These are phyloP conservation scores for Neonectria faginata DNA, from an alignment of 2,329 filamentous ascomycete genomes.

Conservation along the genomic window DNA sequence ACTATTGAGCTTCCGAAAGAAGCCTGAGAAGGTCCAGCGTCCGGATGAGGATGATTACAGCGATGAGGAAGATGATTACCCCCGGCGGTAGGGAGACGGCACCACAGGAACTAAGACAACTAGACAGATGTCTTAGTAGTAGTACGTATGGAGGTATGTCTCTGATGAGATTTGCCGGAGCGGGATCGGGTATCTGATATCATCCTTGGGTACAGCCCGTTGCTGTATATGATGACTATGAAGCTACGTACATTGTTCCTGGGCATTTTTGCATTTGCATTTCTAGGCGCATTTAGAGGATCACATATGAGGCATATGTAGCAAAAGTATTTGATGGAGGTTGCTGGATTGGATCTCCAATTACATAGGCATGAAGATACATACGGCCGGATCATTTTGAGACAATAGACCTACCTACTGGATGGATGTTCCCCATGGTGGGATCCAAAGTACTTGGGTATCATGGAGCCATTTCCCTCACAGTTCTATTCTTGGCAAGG, in stretches of 20 bases:
- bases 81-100: slow-evolving; percentile 13
- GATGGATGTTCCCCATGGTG: background rate
- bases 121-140: background rate
- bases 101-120: slow-evolving; percentile 18
- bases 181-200: background rate
- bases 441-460: background rate
- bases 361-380: background rate
- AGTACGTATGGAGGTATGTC: background rate
- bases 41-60: slow-evolving; percentile 41
- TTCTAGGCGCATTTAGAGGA: background rate
- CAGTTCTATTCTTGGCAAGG: background rate
- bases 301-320: slow-evolving; percentile 1
- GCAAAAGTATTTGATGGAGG: background rate
- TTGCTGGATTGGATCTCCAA: background rate
- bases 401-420: background rate
- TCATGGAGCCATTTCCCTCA: background rate
- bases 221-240: background rate
- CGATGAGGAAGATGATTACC: slow-evolving; percentile 41
- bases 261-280: slow-evolving; percentile 10
- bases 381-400: background rate
- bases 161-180: background rate
- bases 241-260: slow-evolving; percentile 1
- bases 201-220: background rate
- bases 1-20: slow-evolving; percentile 59
- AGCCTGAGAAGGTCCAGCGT: slow-evolving; percentile 41